Conservation (phyloP, 2,329 filamentous ascomycete species). For the Verticillium isaacii region DNA sequence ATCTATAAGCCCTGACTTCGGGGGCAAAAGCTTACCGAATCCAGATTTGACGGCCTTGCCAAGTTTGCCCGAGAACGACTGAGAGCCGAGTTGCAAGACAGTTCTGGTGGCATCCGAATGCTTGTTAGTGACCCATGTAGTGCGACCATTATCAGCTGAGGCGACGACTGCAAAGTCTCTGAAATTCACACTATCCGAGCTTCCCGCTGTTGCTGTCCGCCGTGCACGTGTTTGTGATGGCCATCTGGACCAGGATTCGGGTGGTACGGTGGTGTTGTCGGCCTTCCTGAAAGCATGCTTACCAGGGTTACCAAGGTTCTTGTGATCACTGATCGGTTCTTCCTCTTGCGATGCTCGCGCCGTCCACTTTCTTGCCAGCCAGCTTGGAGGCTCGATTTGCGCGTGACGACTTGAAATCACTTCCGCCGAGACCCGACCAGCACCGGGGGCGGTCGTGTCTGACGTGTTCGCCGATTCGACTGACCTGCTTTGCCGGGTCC, state of each 20-base stretch:
- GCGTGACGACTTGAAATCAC: not conserved
- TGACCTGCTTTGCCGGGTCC: not conserved
- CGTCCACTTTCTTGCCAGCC: conserved; percentile 2
- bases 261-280: conserved; percentile 13
- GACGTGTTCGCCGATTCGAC: conserved; percentile 2
- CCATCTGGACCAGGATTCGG: conserved; percentile 28
- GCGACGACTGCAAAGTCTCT: conserved; percentile 23
- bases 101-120: not conserved
- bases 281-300: not conserved
- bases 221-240: conserved; percentile 24
- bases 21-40: conserved; percentile 19
- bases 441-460: not conserved
- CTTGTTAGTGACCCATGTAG: conserved; percentile 21
- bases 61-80: conserved; percentile 23
- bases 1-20: conserved; percentile 1
- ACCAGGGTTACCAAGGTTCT: not conserved
- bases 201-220: conserved; percentile 17
- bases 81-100: conserved; percentile 8
- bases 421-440: conserved; percentile 3
- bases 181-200: conserved; percentile 17
- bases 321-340: not conserved
- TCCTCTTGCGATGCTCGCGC: not conserved
- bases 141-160: conserved; percentile 12
- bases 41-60: conserved; percentile 22
- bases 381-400: conserved; percentile 1